phyloP scores from a whole-genome alignment of 140 eudicot species.

The Artemisia princeps region DNA sequence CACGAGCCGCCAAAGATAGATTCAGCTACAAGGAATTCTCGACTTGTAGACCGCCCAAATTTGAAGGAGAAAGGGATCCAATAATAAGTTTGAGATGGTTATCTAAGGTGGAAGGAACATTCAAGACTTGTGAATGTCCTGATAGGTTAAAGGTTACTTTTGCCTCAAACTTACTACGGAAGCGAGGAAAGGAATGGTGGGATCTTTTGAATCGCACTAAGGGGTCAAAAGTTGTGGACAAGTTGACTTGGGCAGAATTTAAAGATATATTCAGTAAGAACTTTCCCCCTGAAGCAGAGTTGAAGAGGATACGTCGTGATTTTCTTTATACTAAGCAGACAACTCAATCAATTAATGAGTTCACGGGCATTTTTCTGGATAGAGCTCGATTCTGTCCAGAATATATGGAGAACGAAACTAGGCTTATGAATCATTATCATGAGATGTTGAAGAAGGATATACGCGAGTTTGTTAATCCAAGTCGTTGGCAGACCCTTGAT shows the following conservation, averaged over 20 bases:
- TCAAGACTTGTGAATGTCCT: background rate
- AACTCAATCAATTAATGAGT: background rate
- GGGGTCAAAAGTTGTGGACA: background rate
- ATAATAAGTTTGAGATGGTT: background rate
- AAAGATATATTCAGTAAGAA: background rate
- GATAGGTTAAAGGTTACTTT: background rate
- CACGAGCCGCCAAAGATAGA: background rate
- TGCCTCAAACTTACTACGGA: background rate
- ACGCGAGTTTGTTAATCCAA: background rate
- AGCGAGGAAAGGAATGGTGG: background rate
- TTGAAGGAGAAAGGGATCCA: background rate
- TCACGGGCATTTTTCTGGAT: background rate
- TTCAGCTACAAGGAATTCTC: background rate
- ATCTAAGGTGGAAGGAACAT: background rate
- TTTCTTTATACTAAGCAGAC: background rate
- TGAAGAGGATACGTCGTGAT: background rate
- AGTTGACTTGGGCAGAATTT: background rate
- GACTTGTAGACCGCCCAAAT: background rate
- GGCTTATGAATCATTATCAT: background rate
- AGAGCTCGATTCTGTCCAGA: background rate
- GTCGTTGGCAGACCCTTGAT: background rate
- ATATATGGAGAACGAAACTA: background rate
- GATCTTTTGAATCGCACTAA: background rate
- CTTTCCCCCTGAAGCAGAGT: background rate
- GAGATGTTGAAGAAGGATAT: conserved; percentile 3